Percentiles rank a stretch among this genome's conserved stretches.
Conservation (phyloP, 1,284 basidiomycete species). For the Agroathelia rolfsii region DNA sequence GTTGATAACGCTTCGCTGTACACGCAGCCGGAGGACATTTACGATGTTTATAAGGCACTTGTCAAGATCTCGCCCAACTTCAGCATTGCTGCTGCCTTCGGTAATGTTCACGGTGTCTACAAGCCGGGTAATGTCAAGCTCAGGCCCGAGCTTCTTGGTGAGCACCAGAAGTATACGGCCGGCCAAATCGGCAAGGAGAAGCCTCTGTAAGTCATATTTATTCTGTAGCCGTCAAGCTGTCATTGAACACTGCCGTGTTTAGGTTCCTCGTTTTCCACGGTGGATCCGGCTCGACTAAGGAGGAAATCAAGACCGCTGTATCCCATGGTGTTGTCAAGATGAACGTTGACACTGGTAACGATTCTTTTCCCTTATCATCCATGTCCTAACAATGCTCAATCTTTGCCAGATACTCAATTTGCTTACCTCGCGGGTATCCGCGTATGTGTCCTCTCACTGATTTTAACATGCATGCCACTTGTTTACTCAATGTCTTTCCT, state of each 20-base stretch:
- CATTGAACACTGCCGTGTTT: too few species aligned
- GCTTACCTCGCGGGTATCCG: slow-evolving; percentile 89
- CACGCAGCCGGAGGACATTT: slow-evolving; percentile 97
- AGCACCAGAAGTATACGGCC: slow-evolving; percentile 82
- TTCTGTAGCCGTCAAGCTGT: neutral
- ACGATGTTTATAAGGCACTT: slow-evolving; percentile 83
- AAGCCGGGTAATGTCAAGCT: slow-evolving; percentile 92
- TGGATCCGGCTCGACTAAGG: slow-evolving; percentile 94
- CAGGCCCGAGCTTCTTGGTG: slow-evolving; percentile 83
- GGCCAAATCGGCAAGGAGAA: slow-evolving; percentile 65
- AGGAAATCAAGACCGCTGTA: slow-evolving; percentile 93
- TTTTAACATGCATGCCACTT: neutral
- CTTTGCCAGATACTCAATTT: slow-evolving; percentile 75
- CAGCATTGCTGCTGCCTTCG: slow-evolving; percentile 94
- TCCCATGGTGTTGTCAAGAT: slow-evolving; percentile 92
- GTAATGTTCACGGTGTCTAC: slow-evolving; percentile 95
- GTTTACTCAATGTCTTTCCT: slow-evolving; percentile 5
- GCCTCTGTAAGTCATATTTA: slow-evolving; percentile 60
- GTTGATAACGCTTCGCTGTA: slow-evolving; percentile 94
- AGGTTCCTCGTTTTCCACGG: slow-evolving; percentile 99
- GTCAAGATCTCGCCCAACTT: slow-evolving; percentile 88
- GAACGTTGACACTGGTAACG: slow-evolving; percentile 82
- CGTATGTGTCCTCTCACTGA: slow-evolving; percentile 28
- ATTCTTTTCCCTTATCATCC: slow-evolving; percentile 5
- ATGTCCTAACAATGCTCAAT: neutral